Conservation (phyloP, 2,329 filamentous ascomycete genomes). For the Thyridium curvatum region DNA sequence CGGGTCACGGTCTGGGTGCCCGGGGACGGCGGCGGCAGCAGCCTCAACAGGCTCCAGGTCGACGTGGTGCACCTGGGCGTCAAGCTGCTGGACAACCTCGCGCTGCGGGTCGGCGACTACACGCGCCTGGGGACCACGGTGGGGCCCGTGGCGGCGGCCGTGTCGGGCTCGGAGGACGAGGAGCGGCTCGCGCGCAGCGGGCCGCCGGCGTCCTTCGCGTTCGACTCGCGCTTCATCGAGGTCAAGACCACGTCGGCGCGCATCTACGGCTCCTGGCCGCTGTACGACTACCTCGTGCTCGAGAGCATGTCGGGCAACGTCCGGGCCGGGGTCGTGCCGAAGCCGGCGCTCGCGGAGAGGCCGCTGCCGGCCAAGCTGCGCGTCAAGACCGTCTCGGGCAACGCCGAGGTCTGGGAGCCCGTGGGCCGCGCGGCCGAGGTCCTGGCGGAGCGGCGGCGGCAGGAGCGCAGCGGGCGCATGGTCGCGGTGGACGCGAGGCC, state of each 20-base stretch:
- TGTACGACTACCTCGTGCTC: conserved; percentile 42
- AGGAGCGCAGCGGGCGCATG: background rate
- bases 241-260: conserved; percentile 34
- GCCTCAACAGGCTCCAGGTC: conserved; percentile 29
- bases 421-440: conserved; percentile 18
- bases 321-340: conserved; percentile 23
- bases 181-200: conserved; percentile 15
- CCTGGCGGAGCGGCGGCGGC: background rate
- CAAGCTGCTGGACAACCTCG: conserved; percentile 30
- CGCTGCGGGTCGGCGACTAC: conserved; percentile 20
- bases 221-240: conserved; percentile 35
- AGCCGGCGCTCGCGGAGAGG: conserved; percentile 1
- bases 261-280: conserved; percentile 42
- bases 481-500: background rate
- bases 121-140: conserved; percentile 26
- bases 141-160: conserved; percentile 31
- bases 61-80: conserved; percentile 31
- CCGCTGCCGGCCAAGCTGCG: conserved; percentile 33
- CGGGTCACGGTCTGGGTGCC: conserved; percentile 41
- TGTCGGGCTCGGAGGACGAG: conserved; percentile 8
- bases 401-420: conserved; percentile 33
- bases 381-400: conserved; percentile 36
- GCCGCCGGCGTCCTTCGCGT: conserved; percentile 26
- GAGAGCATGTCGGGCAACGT: conserved; percentile 37
- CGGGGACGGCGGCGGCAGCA: conserved; percentile 16